phyloP scores from a whole-genome alignment of 2,329 filamentous ascomycete genomes.

The Truncatella angustata region DNA sequence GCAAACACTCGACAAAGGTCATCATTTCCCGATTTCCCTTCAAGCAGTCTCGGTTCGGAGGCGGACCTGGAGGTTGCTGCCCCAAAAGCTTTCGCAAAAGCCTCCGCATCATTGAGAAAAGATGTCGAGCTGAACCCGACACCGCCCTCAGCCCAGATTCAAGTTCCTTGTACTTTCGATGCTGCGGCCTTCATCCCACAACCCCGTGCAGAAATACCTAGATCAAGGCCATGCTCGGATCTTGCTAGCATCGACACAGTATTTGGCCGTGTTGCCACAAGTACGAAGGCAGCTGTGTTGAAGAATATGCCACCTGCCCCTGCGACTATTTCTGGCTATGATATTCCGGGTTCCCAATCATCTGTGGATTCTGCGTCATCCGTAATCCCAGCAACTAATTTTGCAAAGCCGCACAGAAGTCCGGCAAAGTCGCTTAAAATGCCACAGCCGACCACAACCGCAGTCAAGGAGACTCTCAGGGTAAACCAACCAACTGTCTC shows the following conservation, averaged over 20 bases:
- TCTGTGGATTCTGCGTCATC: conserved; percentile 19
- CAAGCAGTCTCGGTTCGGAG: conserved; percentile 26
- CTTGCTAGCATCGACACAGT: conserved; percentile 1
- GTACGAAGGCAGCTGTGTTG: background rate
- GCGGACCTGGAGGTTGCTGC: conserved; percentile 31
- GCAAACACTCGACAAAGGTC: conserved; percentile 11
- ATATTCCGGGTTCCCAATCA: conserved; percentile 17
- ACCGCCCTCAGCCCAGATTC: conserved; percentile 31
- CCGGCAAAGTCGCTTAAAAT: background rate
- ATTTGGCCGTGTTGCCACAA: background rate
- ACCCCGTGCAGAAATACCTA: no score
- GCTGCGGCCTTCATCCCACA: background rate
- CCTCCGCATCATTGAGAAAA: conserved; percentile 21
- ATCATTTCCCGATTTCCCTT: conserved; percentile 16
- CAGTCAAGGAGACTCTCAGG: conserved; percentile 4
- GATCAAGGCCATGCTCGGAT: background rate
- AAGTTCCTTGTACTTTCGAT: conserved; percentile 27
- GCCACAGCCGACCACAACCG: background rate
- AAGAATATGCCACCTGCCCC: background rate
- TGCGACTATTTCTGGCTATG: background rate
- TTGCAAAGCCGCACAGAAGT: background rate
- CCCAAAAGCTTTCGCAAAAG: conserved; percentile 21
- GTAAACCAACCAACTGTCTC: background rate
- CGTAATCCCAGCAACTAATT: conserved; percentile 25
- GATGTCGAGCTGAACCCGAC: conserved; percentile 22